Evolutionary conservation across 2,329 filamentous ascomycete genomes (phyloP), one percentile per base, ranked within the genome.

Genomic region (Aspergillus aculeatinus): DNA sequence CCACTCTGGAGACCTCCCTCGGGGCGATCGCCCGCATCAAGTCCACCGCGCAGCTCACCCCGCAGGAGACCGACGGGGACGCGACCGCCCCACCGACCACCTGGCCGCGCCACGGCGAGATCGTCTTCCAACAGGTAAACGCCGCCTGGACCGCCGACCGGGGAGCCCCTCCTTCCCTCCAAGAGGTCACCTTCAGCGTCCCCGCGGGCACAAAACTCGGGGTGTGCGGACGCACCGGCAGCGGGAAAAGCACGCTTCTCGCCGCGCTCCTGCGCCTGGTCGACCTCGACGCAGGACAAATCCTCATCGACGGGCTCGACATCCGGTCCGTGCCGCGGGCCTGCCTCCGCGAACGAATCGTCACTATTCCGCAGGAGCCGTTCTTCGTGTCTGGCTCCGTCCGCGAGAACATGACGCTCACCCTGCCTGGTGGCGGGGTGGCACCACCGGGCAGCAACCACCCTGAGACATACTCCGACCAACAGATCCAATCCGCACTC

Each of bases 1-100:
- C 83, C 0, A 72, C 77, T 16, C 71, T 86, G 3, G 84, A 87
- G 65, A 86, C 82, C 0, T 79, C 80, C 14, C 76, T 87, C 42
- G 84, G 83, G 10, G 82, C 83, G 2, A 77, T 87, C n/a, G 11
- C 33, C 33, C 33, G 33, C 0, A 16, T 35, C 12, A 35, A 14
- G 3, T 35, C 33, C 2, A 35, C 33, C 33, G 33, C 33, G 14
- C 33, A 35, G 33, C 4, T 35, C 14, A 35, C 33, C 33, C 33
- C 33, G 33, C 33, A 74, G 79, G 50, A 57, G 33, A 55, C 25
- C 12, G 33, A 33, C 31, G 4, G 4, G 7, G 51, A 2, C 27
- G 44, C 2, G 39, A 39, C 21, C 53, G 27, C 5, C 16, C 51
- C 7, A 31, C 57, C 11, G 73, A 16, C 51, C 5, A 42, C 57